phyloP scores from a whole-genome alignment of 495 filamentous ascomycete species.

The Astrothelium subdiscretum region DNA sequence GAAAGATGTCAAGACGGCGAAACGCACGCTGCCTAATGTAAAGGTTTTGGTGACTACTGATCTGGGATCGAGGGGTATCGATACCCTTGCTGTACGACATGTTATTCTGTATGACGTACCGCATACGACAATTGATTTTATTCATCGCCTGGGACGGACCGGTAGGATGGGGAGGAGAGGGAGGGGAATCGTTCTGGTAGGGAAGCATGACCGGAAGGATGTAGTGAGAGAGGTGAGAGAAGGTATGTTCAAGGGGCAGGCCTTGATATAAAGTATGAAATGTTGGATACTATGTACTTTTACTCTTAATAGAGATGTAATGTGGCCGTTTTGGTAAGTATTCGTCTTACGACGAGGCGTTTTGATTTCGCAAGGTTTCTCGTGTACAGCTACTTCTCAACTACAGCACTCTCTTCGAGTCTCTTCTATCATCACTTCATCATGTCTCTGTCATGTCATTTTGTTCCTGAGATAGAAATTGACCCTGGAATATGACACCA shows the following conservation, averaged over 20 bases:
- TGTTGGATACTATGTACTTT: neutral
- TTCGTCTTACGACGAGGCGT: too few relatives aligned
- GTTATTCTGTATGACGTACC: slow-evolving; percentile 93
- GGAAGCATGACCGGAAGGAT: slow-evolving; percentile 78
- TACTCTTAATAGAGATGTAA: neutral
- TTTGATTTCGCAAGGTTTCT: neutral
- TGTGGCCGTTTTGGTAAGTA: neutral
- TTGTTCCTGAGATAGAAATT: neutral
- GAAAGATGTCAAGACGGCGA: neutral
- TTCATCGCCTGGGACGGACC: slow-evolving; percentile 82
- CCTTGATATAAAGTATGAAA: slow-evolving; percentile 52
- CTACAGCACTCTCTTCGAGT: neutral
- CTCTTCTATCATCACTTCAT: neutral
- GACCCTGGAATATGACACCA: neutral
- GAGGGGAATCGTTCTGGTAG: slow-evolving; percentile 78
- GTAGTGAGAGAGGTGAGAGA: slow-evolving; percentile 85
- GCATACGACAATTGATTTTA: slow-evolving; percentile 92
- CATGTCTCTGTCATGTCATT: neutral
- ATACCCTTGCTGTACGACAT: slow-evolving; percentile 82
- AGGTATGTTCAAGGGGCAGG: slow-evolving; percentile 85
- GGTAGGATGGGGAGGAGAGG: slow-evolving; percentile 89
- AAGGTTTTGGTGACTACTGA: slow-evolving; percentile 93
- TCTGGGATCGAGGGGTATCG: slow-evolving; percentile 82
- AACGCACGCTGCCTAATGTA: slow-evolving; percentile 48
- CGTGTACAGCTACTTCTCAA: neutral